Evolutionary conservation across 2,329 filamentous ascomycete genomes (phyloP).

Genomic region (Trichoderma pleuroti): DNA sequence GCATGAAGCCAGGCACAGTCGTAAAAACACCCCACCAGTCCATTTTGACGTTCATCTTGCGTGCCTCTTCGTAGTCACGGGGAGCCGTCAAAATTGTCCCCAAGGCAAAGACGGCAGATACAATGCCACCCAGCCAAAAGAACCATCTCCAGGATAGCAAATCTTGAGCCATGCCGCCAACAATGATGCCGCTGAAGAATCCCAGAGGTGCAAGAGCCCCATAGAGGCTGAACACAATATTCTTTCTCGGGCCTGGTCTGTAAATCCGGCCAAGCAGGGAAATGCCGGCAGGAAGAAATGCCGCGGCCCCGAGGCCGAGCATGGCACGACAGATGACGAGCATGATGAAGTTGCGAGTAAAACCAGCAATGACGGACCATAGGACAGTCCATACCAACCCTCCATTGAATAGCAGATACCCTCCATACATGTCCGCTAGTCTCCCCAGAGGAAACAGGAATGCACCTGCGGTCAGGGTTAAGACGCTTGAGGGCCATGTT

Average conservation of each 20-base stretch:
- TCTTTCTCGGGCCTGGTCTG: slow-evolving; percentile 65
- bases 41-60: slow-evolving; percentile 42
- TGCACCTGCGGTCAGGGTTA: slow-evolving; percentile 52
- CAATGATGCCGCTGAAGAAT: slow-evolving; percentile 61
- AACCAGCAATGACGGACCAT: slow-evolving; percentile 64
- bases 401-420: slow-evolving; percentile 53
- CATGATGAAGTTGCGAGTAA: slow-evolving; percentile 61
- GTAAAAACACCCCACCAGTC: slow-evolving; percentile 58
- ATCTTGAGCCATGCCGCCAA: slow-evolving; percentile 60
- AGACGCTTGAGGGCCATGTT: slow-evolving; percentile 62
- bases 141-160: slow-evolving; percentile 62
- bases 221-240: slow-evolving; percentile 58
- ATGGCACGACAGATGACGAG: slow-evolving; percentile 66
- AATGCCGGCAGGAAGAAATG: slow-evolving; percentile 65
- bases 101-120: slow-evolving; percentile 47
- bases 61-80: slow-evolving; percentile 33
- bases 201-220: slow-evolving; percentile 53
- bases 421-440: slow-evolving; percentile 56
- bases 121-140: slow-evolving; percentile 58
- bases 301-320: slow-evolving; percentile 64
- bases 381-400: slow-evolving; percentile 58
- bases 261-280: slow-evolving; percentile 64
- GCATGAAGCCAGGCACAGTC: slow-evolving; percentile 55
- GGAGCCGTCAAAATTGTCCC: slow-evolving; percentile 41
- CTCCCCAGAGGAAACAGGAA: slow-evolving; percentile 61